Evolutionary conservation across 78 protist genomes (phyloP).

Genomic region (Guillardia theta): DNA sequence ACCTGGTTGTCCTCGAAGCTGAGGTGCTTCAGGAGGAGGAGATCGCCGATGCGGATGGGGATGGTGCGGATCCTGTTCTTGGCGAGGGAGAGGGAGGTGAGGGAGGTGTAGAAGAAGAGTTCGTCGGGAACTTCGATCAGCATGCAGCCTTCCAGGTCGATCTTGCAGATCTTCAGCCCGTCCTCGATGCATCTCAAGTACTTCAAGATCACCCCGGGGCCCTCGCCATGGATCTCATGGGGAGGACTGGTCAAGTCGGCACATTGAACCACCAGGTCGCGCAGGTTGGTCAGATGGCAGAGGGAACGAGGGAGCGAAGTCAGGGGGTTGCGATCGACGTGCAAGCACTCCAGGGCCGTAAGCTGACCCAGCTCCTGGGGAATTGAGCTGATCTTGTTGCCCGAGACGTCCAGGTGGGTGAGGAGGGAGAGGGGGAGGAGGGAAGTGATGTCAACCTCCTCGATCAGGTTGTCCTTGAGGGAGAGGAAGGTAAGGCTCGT

Average conservation of each 20-base stretch:
- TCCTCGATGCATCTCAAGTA: neutral
- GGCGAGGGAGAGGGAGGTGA: neutral
- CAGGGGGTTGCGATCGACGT: neutral
- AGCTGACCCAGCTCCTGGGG: neutral
- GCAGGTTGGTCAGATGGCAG: neutral
- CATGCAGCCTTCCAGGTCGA: neutral
- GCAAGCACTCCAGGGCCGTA: neutral
- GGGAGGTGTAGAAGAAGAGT: neutral
- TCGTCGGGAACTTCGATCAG: neutral
- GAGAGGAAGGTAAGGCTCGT: constrained; percentile 11
- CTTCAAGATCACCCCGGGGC: neutral
- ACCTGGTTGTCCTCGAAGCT: neutral
- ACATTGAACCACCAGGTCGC: neutral
- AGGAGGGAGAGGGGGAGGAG: neutral
- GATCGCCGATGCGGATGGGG: neutral
- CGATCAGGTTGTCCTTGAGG: neutral
- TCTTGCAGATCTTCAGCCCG: neutral
- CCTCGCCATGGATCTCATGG: neutral
- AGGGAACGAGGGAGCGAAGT: neutral
- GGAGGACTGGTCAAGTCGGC: neutral
- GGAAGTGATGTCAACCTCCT: neutral
- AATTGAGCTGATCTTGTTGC: neutral
- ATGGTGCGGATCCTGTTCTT: neutral
- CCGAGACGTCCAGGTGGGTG: neutral
- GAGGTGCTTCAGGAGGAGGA: neutral